These are phyloP conservation scores for Aspergillus ruber DNA, from an alignment of 2,329 filamentous ascomycete species.

Conservation along the genomic window DNA sequence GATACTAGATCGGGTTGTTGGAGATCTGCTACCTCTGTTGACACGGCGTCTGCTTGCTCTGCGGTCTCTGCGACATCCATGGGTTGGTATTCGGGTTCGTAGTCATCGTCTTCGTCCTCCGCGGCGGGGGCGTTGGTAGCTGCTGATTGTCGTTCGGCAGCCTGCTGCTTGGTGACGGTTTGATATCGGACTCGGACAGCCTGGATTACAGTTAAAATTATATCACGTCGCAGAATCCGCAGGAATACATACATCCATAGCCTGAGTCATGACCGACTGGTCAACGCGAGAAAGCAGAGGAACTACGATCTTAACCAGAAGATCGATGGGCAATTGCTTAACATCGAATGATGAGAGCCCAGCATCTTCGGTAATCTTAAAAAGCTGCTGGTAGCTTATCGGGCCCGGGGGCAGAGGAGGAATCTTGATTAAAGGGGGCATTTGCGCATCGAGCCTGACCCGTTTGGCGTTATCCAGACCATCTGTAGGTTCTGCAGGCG, in stretches of 20 bases:
- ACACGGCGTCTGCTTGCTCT: slow-evolving; percentile 58
- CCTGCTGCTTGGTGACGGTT: slow-evolving; percentile 31
- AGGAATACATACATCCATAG: slow-evolving; percentile 55
- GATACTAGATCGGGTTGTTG: slow-evolving; percentile 50
- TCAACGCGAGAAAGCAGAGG: slow-evolving; percentile 70
- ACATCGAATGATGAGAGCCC: slow-evolving; percentile 77
- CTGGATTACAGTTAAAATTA: slow-evolving; percentile 14
- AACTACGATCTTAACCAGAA: slow-evolving; percentile 76
- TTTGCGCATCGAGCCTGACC: slow-evolving; percentile 59
- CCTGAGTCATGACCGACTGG: slow-evolving; percentile 60
- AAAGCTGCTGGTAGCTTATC: slow-evolving; percentile 74
- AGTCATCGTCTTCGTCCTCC: slow-evolving; percentile 76
- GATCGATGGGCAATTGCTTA: slow-evolving; percentile 64
- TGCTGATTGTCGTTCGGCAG: slow-evolving; percentile 21
- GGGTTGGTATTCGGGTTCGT: slow-evolving; percentile 79
- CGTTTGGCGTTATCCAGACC: slow-evolving; percentile 73
- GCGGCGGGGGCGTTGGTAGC: slow-evolving; percentile 14
- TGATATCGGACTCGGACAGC: slow-evolving; percentile 34
- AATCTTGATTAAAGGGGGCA: slow-evolving; percentile 47
- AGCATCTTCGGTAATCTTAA: slow-evolving; percentile 71
- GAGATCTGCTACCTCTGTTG: slow-evolving; percentile 68
- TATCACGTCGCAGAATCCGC: neutral
- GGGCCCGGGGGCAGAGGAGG: slow-evolving; percentile 68
- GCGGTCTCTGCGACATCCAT: slow-evolving; percentile 47
- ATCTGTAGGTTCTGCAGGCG: slow-evolving; percentile 64